phyloP scores from a whole-genome alignment of 139 green algal genomes.

The Pleodorina starrii region DNA sequence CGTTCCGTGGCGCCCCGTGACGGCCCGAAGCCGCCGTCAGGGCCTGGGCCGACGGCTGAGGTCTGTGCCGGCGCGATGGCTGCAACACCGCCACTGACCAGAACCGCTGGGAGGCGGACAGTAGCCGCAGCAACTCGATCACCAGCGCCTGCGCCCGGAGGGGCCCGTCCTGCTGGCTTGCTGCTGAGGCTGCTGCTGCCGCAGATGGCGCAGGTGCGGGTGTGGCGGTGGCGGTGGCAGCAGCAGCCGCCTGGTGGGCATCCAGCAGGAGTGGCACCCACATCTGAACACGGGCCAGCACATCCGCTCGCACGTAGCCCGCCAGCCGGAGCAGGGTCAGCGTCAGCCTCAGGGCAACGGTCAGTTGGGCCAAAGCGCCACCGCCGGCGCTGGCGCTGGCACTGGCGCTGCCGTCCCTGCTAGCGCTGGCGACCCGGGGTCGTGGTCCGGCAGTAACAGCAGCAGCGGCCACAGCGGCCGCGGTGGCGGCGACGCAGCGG shows the following conservation, averaged over 20 bases:
- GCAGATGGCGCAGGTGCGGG: no score
- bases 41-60: neutral
- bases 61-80: neutral
- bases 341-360: neutral
- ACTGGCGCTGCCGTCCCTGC: neutral
- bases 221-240: neutral
- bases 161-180: no score
- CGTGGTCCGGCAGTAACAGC: neutral
- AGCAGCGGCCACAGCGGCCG: neutral
- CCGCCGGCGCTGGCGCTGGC: neutral
- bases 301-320: neutral
- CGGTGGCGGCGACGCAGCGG: neutral
- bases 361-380: neutral
- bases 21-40: no score
- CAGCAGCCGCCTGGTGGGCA: neutral
- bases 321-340: neutral
- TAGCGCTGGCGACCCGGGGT: no score
- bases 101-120: neutral
- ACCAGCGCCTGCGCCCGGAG: neutral
- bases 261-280: constrained; percentile 12
- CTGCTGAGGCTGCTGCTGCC: neutral
- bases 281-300: neutral
- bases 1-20: neutral
- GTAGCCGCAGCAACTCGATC: neutral
- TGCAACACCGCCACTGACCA: neutral